Base-by-base conservation (phyloP, 1,284 basidiomycete genomes). In the Apiotrichum laibachii region DNA sequence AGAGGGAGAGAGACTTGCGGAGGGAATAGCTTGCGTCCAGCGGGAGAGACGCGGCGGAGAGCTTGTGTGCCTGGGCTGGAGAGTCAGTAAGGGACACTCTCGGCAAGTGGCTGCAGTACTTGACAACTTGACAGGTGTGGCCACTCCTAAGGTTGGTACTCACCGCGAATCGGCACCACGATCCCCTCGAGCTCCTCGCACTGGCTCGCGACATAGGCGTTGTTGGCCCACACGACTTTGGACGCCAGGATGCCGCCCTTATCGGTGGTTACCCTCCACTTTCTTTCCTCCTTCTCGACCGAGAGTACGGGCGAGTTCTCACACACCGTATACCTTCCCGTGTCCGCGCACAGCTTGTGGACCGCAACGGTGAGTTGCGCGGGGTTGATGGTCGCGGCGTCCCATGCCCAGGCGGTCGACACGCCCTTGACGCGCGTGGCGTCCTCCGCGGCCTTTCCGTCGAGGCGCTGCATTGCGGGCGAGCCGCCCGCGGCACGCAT, bases 381-480 rank as follows among this genome's bases (percentile, higher is more conserved):
- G 11, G 74, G 74, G 56, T 74, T 70, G 31, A 73, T 39, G 21
- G 70, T 72, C 21, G 70, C 69, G 5, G 72, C 74, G 31, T 56
- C 55, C 71, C 72, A 73, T 31, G 64, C 57, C 45, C 53, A 67
- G 13, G 66, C 64, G 10, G 56, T 52, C 11, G 53, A n/a, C 2
- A 56, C 61, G n/a, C 43, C 50, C 11, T 47, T 21, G 4, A 57
- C 44, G 44, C 64, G 47, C 19, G 63, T 60, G 5, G 46, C 60
- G 53, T 61, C n/a, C 9, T 18, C 22, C 12, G 51, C 50, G 3
- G 57, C 60, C 12, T 47, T 53, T 1, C 43, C 64, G 7, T 60
- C 57, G 5, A 67, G 49, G 11, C 60, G 56, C 5, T 34, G 45
- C 21, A 56, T 50, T 6, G 31, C 60, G 16, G 57, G 42, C n/a